phyloP scores from a whole-genome alignment of 768 basidiomycete genomes.

The Pulveroboletus frians region DNA sequence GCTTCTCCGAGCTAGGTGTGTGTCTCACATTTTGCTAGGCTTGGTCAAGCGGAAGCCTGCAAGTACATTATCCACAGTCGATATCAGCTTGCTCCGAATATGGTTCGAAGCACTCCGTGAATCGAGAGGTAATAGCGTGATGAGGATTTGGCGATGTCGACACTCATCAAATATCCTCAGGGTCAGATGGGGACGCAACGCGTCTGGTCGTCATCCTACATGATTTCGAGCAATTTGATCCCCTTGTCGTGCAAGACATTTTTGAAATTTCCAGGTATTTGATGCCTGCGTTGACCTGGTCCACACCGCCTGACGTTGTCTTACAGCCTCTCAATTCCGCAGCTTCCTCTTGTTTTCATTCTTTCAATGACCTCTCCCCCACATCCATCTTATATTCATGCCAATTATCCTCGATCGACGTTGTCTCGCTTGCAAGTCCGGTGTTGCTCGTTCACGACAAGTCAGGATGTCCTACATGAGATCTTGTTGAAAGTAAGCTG shows the following conservation, averaged over 20 bases:
- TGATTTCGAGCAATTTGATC: conserved; percentile 71
- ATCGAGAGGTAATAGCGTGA: conserved; percentile 33
- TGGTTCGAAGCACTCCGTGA: conserved; percentile 50
- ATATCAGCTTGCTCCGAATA: conserved; percentile 53
- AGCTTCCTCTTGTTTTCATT: conserved; percentile 61
- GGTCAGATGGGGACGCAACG: conserved; percentile 15
- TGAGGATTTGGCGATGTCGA: background rate
- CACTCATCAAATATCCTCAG: conserved; percentile 4
- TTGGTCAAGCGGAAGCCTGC: conserved; percentile 42
- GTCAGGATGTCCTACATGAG: conserved; percentile 44
- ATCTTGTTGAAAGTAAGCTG: conserved; percentile 49
- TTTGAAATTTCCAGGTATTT: conserved; percentile 66
- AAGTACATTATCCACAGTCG: conserved; percentile 53
- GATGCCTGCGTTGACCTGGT: background rate
- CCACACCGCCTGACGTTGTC: background rate
- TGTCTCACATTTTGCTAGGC: conserved; percentile 20
- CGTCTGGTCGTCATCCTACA: conserved; percentile 60
- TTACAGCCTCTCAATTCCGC: conserved; percentile 45
- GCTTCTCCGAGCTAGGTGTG: background rate
- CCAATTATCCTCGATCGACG: conserved; percentile 54
- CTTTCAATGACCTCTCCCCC: conserved; percentile 55
- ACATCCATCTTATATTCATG: conserved; percentile 52
- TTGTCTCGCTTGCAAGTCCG: conserved; percentile 54
- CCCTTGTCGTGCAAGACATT: conserved; percentile 57
- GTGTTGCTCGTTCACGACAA: conserved; percentile 46